Conservation (phyloP, 305 asterid species). For the Striga hermonthica region DNA sequence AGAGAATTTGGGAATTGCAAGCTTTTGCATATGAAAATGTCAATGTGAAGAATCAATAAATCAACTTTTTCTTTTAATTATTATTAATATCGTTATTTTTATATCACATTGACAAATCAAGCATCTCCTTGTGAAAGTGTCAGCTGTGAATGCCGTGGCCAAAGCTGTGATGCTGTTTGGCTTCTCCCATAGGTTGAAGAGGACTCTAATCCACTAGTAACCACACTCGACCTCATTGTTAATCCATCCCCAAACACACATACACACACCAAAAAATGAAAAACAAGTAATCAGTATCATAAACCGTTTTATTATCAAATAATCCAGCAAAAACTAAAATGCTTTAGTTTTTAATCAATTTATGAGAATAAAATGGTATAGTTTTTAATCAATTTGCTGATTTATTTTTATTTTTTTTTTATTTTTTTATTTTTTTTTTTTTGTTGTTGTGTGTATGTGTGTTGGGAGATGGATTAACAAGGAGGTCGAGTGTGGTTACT, state of each 20-base stretch:
- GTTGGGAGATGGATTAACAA: constrained; percentile 29
- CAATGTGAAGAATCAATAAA: constrained; percentile 31
- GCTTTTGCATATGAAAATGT: constrained; percentile 35
- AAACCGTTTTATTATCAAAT: background rate
- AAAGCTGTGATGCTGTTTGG: constrained; percentile 47
- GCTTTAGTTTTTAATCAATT: no score
- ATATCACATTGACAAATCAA: background rate
- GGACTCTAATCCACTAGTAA: constrained; percentile 44
- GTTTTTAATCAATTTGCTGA: no score
- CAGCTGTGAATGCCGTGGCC: constrained; percentile 65
- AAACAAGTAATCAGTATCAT: constrained; percentile 21
- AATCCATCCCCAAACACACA: constrained; percentile 20
- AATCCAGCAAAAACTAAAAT: no score
- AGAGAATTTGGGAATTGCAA: constrained; percentile 27
- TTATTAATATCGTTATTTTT: background rate
- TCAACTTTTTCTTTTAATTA: no score
- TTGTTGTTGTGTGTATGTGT: constrained; percentile 12
- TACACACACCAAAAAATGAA: background rate
- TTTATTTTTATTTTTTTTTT: no score
- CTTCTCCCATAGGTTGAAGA: constrained; percentile 56
- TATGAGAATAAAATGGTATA: no score
- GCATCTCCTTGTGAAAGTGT: constrained; percentile 64
- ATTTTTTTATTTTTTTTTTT: no score
- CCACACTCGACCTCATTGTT: constrained; percentile 55
- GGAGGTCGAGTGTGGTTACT: constrained; percentile 50